phyloP scores from a whole-genome alignment of 2,329 filamentous ascomycete genomes.

The Didymella lethalis region DNA sequence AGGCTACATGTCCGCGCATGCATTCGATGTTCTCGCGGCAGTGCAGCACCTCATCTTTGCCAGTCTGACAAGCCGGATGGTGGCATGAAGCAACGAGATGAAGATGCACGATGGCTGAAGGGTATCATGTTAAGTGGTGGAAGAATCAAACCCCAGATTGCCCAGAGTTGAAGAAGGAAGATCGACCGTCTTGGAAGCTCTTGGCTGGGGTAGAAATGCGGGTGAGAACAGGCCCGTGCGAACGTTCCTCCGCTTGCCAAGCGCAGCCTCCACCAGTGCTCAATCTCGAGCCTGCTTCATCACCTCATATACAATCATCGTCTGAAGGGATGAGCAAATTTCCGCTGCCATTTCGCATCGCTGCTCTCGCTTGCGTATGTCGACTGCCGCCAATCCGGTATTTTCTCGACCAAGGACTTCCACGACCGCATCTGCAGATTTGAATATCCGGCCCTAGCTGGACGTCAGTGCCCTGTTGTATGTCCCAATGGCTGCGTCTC shows the following conservation, averaged over 20 bases:
- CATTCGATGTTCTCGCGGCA: constrained; percentile 2
- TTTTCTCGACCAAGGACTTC: not conserved
- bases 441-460: not conserved
- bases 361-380: constrained; percentile 1
- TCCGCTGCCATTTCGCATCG: not conserved
- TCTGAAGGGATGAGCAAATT: constrained; percentile 10
- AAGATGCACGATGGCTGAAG: constrained; percentile 25
- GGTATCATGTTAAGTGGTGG: constrained; percentile 30
- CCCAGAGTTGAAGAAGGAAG: constrained; percentile 21
- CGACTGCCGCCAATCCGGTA: not conserved
- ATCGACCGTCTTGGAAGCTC: constrained; percentile 25
- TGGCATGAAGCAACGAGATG: constrained; percentile 20
- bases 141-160: constrained; percentile 31
- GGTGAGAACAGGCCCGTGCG: constrained; percentile 7
- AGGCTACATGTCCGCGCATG: constrained; percentile 10
- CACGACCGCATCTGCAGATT: not conserved
- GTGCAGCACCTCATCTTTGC: constrained; percentile 17
- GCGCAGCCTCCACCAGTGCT: constrained; percentile 10
- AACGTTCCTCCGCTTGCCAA: constrained; percentile 9
- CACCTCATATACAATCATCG: constrained; percentile 5
- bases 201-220: constrained; percentile 23
- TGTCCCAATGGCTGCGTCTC: not conserved
- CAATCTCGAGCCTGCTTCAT: constrained; percentile 6
- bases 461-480: not conserved
- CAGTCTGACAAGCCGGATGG: constrained; percentile 11